Base-by-base conservation (phyloP, 129 eudicot genomes). In the Lactuca saligna region DNA sequence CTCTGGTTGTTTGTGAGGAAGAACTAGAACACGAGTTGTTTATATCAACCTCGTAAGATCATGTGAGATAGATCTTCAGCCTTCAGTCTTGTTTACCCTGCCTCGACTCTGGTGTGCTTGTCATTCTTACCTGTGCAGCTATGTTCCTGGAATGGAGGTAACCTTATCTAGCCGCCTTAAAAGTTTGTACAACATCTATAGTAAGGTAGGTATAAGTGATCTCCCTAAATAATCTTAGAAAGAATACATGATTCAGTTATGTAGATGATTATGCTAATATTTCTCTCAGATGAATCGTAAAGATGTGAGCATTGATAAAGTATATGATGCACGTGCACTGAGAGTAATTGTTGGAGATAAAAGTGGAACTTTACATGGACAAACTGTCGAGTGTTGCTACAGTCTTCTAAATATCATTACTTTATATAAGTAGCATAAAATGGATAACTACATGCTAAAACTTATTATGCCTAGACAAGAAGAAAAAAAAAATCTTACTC, bases 141-240 rank as follows among this genome's bases (percentile, higher is more conserved):
- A 91, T 75, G 83, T 91, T 65, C 98, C 98, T 68, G 98, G 98
- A 29, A 91, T 91, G 98, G 98, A 91, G 83, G 96, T 91, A 41
- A 88, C 86, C 68, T 68, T 91, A 66, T 91, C 94, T 35, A 86
- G 98, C 73, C 98, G 98, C 63, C 75, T 91, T 50, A 91, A 91
- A 68, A 91, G 98, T 83, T 79, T 91, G 85, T 91, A 86, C 71
- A 91, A 96, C 83, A 84, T 91, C 51, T 91, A 91, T 74, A 86
- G 88, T 62, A 91, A 91, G 98, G 98, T 91, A 76, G 20, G 20
- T 20, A 20, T 20, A 20, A 20, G 20, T 20, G 20, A 20, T 20
- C 20, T 20, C 20, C 20, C 0, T 20, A 20, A 20, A 20, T 20
- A 20, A 20, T 20, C 20, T 20, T 20, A 20, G 20, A 20, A 20